Evolutionary conservation across 2,329 filamentous ascomycete species (phyloP).

Genomic region (Aaosphaeria pasadenensis): DNA sequence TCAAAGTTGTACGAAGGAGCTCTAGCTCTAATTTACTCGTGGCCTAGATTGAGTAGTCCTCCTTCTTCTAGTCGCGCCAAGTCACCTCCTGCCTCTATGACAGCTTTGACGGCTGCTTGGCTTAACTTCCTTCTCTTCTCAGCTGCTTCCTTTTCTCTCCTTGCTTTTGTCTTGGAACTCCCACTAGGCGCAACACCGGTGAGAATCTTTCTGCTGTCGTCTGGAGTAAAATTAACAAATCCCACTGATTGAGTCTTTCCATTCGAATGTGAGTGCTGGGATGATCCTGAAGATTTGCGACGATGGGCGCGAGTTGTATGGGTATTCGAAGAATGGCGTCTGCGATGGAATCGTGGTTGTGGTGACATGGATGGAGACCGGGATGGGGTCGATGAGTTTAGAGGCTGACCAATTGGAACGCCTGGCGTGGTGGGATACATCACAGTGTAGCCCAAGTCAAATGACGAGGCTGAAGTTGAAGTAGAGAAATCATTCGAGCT

Average conservation of each 20-base stretch:
- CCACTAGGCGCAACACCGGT: conserved; percentile 89
- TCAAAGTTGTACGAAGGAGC: too few species aligned
- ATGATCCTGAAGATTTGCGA: conserved; percentile 17
- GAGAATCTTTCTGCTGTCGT: conserved; percentile 75
- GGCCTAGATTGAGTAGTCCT: not conserved
- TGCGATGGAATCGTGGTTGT: conserved; percentile 24
- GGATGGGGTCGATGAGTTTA: conserved; percentile 10
- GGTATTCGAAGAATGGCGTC: conserved; percentile 9
- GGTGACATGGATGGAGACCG: conserved; percentile 21
- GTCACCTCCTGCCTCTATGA: conserved; percentile 70
- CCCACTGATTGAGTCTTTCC: conserved; percentile 49
- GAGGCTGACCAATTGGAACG: conserved; percentile 15
- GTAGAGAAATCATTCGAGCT: not conserved
- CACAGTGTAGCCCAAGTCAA: conserved; percentile 14
- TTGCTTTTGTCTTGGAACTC: conserved; percentile 89
- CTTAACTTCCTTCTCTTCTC: conserved; percentile 70
- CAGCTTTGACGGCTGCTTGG: conserved; percentile 66
- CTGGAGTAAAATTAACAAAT: conserved; percentile 89
- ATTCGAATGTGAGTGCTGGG: conserved; percentile 16
- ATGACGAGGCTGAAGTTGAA: conserved; percentile 12
- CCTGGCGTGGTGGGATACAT: conserved; percentile 11
- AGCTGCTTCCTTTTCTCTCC: conserved; percentile 80
- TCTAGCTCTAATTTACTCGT: too few species aligned
- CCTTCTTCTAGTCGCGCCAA: conserved; percentile 43
- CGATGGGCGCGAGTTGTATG: conserved; percentile 8